Conservation (phyloP, 306 rosid genomes). For the Medicago ruthenica region DNA sequence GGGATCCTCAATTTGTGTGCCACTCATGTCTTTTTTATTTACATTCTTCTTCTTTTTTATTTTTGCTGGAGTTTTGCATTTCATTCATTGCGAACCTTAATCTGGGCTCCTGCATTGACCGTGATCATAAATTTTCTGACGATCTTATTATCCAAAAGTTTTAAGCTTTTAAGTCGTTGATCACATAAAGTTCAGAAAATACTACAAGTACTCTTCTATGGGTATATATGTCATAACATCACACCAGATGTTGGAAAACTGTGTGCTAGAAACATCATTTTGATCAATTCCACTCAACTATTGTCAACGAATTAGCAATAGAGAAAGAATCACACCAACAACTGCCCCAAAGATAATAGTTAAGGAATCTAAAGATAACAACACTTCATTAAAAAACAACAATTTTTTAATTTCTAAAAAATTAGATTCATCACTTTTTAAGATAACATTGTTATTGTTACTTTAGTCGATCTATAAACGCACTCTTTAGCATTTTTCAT, state of each 20-base stretch:
- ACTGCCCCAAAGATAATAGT: no score
- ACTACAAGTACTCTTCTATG: background rate
- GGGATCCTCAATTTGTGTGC: constrained; percentile 44
- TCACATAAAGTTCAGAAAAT: background rate
- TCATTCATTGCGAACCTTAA: constrained; percentile 31
- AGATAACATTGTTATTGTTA: no score
- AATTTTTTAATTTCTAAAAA: no score
- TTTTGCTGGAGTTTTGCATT: background rate
- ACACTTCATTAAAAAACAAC: no score
- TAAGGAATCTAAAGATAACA: no score
- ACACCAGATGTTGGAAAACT: constrained; percentile 42
- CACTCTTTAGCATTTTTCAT: no score
- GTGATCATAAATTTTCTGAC: constrained; percentile 37
- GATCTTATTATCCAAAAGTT: constrained; percentile 8
- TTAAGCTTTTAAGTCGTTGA: constrained; percentile 5
- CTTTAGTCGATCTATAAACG: no score
- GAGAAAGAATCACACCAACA: no score
- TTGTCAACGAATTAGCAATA: background rate
- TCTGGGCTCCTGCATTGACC: constrained; percentile 34
- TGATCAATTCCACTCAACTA: background rate
- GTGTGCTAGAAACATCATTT: constrained; percentile 5
- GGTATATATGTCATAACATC: constrained; percentile 21
- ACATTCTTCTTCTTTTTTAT: background rate
- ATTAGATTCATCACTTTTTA: no score
- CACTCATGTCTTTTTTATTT: background rate